These are phyloP conservation scores for Candida sithepensis DNA, from an alignment of 805 yeast species.

Conservation along the genomic window DNA sequence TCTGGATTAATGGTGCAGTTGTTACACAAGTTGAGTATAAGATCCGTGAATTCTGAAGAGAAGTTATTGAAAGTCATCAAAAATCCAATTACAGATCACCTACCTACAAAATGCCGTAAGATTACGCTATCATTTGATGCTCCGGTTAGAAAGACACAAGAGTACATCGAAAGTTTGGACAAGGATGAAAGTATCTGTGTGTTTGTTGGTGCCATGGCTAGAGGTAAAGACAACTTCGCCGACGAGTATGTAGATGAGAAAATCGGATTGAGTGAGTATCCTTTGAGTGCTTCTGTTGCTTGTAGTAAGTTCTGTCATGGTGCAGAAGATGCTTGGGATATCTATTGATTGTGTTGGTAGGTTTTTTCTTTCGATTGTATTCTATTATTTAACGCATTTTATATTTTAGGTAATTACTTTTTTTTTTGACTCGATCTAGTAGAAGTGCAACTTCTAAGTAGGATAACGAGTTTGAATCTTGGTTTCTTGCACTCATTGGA, in stretches of 20 bases:
- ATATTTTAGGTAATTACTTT: neutral
- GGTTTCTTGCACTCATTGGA: too few relatives aligned
- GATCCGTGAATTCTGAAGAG: slow-evolving; percentile 94
- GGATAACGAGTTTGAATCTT: too few relatives aligned
- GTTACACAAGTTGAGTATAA: slow-evolving; percentile 84
- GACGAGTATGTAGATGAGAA: slow-evolving; percentile 97
- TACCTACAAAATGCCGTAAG: slow-evolving; percentile 94
- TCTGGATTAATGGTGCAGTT: slow-evolving; percentile 98
- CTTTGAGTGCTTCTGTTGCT: slow-evolving; percentile 95
- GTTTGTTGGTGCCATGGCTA: slow-evolving; percentile 98
- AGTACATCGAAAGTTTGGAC: slow-evolving; percentile 74
- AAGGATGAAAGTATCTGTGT: slow-evolving; percentile 94
- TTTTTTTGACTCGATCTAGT: too few relatives aligned
- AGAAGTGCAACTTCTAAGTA: too few relatives aligned
- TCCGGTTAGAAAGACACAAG: slow-evolving; percentile 81
- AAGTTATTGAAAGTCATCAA: slow-evolving; percentile 90
- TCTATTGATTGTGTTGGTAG: slow-evolving; percentile 25
- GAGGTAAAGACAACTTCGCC: slow-evolving; percentile 96
- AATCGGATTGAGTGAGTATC: slow-evolving; percentile 91
- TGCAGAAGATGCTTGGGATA: slow-evolving; percentile 97
- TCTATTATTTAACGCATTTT: neutral
- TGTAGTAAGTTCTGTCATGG: slow-evolving; percentile 98
- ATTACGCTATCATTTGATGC: slow-evolving; percentile 92
- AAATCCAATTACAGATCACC: slow-evolving; percentile 94
- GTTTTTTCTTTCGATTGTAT: neutral